Evolutionary conservation across 2,329 filamentous ascomycete species (phyloP).

Genomic region (Fusarium subglutinans): DNA sequence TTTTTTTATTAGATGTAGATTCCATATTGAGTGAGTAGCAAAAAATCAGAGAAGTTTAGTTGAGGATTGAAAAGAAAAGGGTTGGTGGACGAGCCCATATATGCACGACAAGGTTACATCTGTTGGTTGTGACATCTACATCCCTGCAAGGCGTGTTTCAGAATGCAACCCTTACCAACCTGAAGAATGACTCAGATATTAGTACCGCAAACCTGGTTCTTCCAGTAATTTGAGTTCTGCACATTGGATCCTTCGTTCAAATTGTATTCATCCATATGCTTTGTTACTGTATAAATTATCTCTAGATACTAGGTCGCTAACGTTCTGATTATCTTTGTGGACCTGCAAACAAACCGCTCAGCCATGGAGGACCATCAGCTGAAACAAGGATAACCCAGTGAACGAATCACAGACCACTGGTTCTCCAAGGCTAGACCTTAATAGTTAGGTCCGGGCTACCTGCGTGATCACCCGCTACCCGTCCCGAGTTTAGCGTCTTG

Average conservation of each 20-base stretch:
- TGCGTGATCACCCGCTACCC: not conserved
- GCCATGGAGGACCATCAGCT: not conserved
- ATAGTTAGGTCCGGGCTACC: not conserved
- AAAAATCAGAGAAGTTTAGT: not conserved
- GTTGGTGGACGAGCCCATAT: not conserved
- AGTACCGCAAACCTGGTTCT: not conserved
- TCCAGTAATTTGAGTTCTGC: not conserved
- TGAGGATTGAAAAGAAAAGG: not conserved
- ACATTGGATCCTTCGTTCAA: not conserved
- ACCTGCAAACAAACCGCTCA: not conserved
- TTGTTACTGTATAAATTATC: not conserved
- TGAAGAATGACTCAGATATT: not conserved
- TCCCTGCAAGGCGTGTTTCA: not conserved
- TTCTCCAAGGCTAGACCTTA: not conserved
- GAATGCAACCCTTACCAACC: not conserved
- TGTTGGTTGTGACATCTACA: not conserved
- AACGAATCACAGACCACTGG: not conserved
- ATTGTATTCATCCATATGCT: rapidly evolving
- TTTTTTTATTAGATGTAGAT: not conserved
- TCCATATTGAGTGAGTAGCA: not conserved
- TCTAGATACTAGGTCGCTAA: not conserved
- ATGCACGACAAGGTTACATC: not conserved
- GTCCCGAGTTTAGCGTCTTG: not conserved
- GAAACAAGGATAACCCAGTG: not conserved
- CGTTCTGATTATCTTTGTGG: not conserved